These are phyloP conservation scores for Spiraea crenata DNA, from an alignment of 331 rosid genomes.

Conservation along the genomic window DNA sequence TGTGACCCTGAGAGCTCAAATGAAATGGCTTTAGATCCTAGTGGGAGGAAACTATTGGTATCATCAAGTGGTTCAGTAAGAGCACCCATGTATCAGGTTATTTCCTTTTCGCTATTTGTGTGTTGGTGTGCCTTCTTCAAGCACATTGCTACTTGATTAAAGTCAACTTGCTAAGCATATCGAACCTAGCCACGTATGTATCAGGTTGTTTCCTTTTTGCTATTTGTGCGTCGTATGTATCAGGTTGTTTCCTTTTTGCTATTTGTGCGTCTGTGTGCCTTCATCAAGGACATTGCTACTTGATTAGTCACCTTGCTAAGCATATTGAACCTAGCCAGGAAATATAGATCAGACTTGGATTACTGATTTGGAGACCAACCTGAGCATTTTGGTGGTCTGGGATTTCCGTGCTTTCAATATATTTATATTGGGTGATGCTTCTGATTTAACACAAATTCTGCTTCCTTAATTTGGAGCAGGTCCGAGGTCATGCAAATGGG, in stretches of 20 bases:
- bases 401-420: background rate
- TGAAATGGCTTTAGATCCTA: constrained; percentile 93
- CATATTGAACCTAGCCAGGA: background rate
- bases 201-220: too few species aligned
- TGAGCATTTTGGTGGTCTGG: constrained; percentile 1
- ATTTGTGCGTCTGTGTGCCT: too few species aligned
- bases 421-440: background rate
- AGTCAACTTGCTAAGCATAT: constrained; percentile 1
- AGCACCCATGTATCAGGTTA: constrained; percentile 93
- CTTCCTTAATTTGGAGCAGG: constrained; percentile 28
- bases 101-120: constrained; percentile 2
- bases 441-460: background rate
- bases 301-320: too few species aligned
- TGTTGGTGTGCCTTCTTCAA: too few species aligned
- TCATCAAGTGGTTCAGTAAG: constrained; percentile 73
- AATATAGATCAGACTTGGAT: background rate
- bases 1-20: constrained; percentile 57
- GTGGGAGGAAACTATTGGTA: constrained; percentile 72
- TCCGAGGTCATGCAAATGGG: constrained; percentile 40
- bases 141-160: background rate
- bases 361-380: background rate
- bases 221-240: too few species aligned
- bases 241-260: too few species aligned
- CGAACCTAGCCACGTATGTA: too few species aligned
- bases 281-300: too few species aligned